Evolutionary conservation across 73 alveolate genomes (phyloP), one percentile per base, ranked within the genome.

Genomic region (Uronychia setigera): DNA sequence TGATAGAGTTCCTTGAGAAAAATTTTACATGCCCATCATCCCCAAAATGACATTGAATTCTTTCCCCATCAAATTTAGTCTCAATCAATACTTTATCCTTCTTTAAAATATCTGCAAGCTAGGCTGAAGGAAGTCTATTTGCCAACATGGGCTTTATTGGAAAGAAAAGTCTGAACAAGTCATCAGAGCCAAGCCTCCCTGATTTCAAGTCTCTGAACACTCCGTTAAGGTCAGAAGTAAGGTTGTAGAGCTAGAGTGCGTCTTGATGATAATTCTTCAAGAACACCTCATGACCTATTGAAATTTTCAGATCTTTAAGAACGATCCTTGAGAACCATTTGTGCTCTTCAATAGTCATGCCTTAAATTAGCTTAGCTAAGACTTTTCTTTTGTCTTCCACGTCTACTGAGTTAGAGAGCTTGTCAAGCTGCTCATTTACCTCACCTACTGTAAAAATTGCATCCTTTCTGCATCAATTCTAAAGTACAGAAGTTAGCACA

Each of bases 91-190:
- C 95, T 59, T 81, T 92, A 0, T 94, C 80, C 31, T 59, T 79
- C 29, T 74, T 83, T 59, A 93, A 88, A 59, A 93, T 74, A 58
- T 83, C 92, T 59, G 91, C 85, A 32, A 88, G 91, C 80, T 93
- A 83, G 67, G 80, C 85, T 81, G 93, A 87, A 80, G 93, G 79
- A 89, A 88, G 83, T 91, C 95, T 76, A 33, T 93, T 96, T 0
- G 99, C 99, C 31, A 97, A 86, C 99, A 97, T 97, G 57, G 99
- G 99, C 78, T 95, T 96, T 13, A 97, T 96, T 0, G 99, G 99
- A 77, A 94, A 96, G 87, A 96, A 96, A 87, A 96, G 80, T 79
- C 98, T 90, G 82, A 96, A 94, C 78, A 95, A 19, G 88, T 79
- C 74, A 79, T 31, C 32, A 1, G 35, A 30, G 14, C 33, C 30